Base-by-base conservation (phyloP, 106 monocot genomes). In the Dioscorea alata region DNA sequence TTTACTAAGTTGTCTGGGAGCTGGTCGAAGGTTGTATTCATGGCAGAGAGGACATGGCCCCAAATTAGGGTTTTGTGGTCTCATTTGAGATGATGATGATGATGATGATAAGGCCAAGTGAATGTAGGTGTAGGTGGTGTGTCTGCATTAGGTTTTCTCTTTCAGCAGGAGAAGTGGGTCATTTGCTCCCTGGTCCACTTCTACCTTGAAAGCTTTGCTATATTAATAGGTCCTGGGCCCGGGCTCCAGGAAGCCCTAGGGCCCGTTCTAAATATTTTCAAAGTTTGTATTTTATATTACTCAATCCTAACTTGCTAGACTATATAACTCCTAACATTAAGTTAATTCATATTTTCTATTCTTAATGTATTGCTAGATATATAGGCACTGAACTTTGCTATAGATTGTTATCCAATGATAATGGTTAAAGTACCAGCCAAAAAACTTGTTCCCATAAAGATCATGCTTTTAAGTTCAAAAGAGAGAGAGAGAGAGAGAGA, bases 161-260 rank as follows among this genome's bases (percentile, higher is more conserved):
- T 20, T 59, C 59, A 59, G 22, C n/a, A 59, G 59, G 54, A 54
- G 19, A 54, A 54, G 54, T 54, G 54, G 54, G 54, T 54, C 54
- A 16, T 3, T 16, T 54, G 19, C 18, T 19, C 54, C 19, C 54
- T 54, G 54, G 19, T 18, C 54, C 54, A 54, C 54, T 54, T 54
- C 15, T 8, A 54, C 5, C 54, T 18, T 54, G 54, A 54, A 18
- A 54, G 18, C 54, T 54, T 54, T 19, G 15, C 54, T 18, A 8
- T 54, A 54, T 1, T 3, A 14, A 54, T 54, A 54, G 19, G 19
- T 15, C 19, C 13, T 15, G 54, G 19, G 15, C 4, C 15, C 15
- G 15, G 15, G 15, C 19, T 54, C 54, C 28, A 28, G 3, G 3
- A 3, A 28, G 28, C 28, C 28, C 28, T 1, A 28, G 28, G 3